Evolutionary conservation across 495 filamentous ascomycete genomes (phyloP).

Genomic region (Podospora appendiculata): DNA sequence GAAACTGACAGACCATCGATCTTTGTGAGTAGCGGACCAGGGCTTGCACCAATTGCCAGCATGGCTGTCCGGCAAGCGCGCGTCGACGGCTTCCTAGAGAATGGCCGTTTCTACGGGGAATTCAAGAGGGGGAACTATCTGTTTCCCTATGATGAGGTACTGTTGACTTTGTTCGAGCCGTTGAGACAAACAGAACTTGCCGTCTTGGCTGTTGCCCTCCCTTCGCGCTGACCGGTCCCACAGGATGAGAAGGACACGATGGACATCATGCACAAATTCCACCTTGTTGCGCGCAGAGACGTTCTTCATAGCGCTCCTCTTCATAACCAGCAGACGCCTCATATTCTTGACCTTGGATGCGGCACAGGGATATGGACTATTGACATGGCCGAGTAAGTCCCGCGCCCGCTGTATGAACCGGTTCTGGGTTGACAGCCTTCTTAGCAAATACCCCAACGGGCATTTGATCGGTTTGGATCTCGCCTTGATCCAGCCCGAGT

Average conservation of each 20-base stretch:
- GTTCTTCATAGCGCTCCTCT: slow-evolving; percentile 51
- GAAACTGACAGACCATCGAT: not conserved
- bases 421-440: not conserved
- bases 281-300: slow-evolving; percentile 56
- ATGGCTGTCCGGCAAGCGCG: not conserved
- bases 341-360: slow-evolving; percentile 76
- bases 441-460: slow-evolving; percentile 16
- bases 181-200: not conserved
- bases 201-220: too few relatives aligned
- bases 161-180: slow-evolving; percentile 1
- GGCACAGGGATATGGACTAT: slow-evolving; percentile 92
- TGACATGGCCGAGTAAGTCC: slow-evolving; percentile 69
- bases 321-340: slow-evolving; percentile 15
- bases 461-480: slow-evolving; percentile 45
- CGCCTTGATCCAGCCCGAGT: slow-evolving; percentile 69
- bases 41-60: not conserved
- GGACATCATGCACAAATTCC: slow-evolving; percentile 72
- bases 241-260: slow-evolving; percentile 65
- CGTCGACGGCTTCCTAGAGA: slow-evolving; percentile 1
- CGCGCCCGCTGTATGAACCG: not conserved
- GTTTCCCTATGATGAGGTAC: slow-evolving; percentile 56
- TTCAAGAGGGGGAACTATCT: slow-evolving; percentile 36
- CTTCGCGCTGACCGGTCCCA: slow-evolving; percentile 1
- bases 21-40: not conserved
- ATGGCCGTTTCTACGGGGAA: not conserved